Evolutionary conservation across 495 filamentous ascomycete species (phyloP).

Genomic region (Podospora didyma): DNA sequence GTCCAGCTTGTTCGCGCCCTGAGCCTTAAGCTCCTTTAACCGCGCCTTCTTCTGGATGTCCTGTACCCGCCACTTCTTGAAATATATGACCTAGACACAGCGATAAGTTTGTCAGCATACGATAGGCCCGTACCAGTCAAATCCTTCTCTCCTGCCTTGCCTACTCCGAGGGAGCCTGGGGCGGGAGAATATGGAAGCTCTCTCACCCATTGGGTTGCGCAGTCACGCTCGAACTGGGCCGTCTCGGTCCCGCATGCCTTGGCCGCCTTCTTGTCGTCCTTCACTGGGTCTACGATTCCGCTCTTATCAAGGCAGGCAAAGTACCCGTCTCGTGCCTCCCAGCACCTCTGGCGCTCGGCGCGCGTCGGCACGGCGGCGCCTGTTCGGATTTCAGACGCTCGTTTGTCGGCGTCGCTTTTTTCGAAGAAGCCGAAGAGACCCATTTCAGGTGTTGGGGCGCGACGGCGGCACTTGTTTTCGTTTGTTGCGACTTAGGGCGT

Average conservation of each 20-base stretch:
- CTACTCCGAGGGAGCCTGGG: no score
- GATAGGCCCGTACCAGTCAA: no score
- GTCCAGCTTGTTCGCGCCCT: conserved; percentile 66
- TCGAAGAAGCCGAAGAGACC: conserved; percentile 39
- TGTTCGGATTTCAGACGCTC: conserved; percentile 49
- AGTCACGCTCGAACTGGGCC: conserved; percentile 67
- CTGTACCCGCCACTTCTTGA: conserved; percentile 92
- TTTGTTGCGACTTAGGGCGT: not conserved
- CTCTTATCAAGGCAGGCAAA: conserved; percentile 79
- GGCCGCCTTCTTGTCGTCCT: conserved; percentile 58
- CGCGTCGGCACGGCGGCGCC: conserved; percentile 73
- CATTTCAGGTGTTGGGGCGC: conserved; percentile 26
- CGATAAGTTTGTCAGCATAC: no score
- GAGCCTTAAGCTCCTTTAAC: conserved; percentile 70
- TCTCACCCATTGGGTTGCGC: conserved; percentile 47
- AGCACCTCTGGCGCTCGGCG: conserved; percentile 73
- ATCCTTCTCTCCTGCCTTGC: no score
- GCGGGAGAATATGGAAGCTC: no score
- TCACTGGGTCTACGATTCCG: conserved; percentile 80
- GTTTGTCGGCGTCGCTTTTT: conserved; percentile 41
- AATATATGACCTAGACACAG: conserved; percentile 71
- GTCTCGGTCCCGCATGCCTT: conserved; percentile 65
- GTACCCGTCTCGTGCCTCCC: conserved; percentile 79
- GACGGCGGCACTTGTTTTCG: not conserved
- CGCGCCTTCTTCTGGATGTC: conserved; percentile 80